These are phyloP conservation scores for Apiospora sp. DNA, from an alignment of 2,329 filamentous ascomycete genomes.

Conservation along the genomic window DNA sequence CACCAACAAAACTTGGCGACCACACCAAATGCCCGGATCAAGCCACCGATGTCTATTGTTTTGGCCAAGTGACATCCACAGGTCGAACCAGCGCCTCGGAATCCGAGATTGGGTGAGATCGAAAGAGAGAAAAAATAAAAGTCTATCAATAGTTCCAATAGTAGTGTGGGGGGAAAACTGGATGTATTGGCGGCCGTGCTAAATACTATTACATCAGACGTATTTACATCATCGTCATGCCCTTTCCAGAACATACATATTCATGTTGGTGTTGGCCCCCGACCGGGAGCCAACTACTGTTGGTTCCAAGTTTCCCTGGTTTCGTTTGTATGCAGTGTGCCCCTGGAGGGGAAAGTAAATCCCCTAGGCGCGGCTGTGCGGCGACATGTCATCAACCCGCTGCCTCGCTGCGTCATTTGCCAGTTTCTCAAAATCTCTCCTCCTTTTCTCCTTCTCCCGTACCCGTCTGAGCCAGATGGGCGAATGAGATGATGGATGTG, in stretches of 20 bases:
- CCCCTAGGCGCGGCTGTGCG: not conserved
- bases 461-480: not conserved
- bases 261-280: not conserved
- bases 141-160: conserved; percentile 12
- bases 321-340: conserved; percentile 6
- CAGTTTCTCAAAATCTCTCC: not conserved
- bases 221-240: not conserved
- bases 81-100: conserved; percentile 4
- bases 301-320: conserved; percentile 10
- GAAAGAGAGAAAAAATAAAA: not conserved
- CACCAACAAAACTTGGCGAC: not conserved
- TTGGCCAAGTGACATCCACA: conserved; percentile 12
- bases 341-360: not conserved
- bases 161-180: conserved; percentile 1
- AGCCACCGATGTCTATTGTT: conserved; percentile 3
- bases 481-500: not conserved
- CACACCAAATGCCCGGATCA: not conserved
- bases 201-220: not conserved
- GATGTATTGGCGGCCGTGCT: not conserved
- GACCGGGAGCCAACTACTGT: not conserved
- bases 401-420: conserved; percentile 15
- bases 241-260: not conserved
- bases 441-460: not conserved
- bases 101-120: conserved; percentile 1
- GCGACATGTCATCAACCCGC: not conserved